Base-by-base conservation (phyloP, 164 flowering plant species). In the Chloranthus sessilifolius region DNA sequence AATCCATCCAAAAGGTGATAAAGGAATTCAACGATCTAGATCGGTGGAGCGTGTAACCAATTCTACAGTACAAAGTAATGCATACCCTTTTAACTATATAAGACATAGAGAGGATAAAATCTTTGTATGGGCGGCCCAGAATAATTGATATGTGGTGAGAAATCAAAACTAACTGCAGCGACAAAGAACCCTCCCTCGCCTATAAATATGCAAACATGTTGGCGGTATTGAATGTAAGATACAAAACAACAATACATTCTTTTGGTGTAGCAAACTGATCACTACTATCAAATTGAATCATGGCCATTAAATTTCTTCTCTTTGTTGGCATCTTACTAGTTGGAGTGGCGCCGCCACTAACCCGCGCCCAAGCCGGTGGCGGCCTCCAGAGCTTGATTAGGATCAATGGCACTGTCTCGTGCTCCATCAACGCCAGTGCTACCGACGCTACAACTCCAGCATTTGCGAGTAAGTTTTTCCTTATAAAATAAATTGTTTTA, bases 381-480 rank as follows among this genome's bases (percentile, higher is more conserved):
- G 43, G 47, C 47, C 53, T 78, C 24, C 65, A 75, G 3, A 72
- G 71, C 10, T 37, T 71, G 50, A 50, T 77, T 30, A 45, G 55
- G 11, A 66, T 82, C 45, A 56, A 58, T 15, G 84, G 88, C 25
- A 70, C 60, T 36, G 25, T 81, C 24, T 65, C 33, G 21, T 81
- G 88, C 75, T 52, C 73, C 39, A 25, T 35, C 56, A 57, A 74
- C 52, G 83, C 76, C 51, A 71, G 43, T 9, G 58, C 30, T 14
- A 61, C 50, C 50, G 70, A 66, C 54, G 41, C 74, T 0, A 24
- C 74, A 16, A 70, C 71, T 27, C 79, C 83, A 0, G 72, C 55
- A 45, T 80, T 80, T 56, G 52, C 82, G 5, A 67, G 82, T 77
- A 66, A 64, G 74, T n/a, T n/a, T n/a, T n/a, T n/a, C n/a, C n/a